phyloP scores from a whole-genome alignment of 768 basidiomycete genomes.

The Boletus rubroflammeus region DNA sequence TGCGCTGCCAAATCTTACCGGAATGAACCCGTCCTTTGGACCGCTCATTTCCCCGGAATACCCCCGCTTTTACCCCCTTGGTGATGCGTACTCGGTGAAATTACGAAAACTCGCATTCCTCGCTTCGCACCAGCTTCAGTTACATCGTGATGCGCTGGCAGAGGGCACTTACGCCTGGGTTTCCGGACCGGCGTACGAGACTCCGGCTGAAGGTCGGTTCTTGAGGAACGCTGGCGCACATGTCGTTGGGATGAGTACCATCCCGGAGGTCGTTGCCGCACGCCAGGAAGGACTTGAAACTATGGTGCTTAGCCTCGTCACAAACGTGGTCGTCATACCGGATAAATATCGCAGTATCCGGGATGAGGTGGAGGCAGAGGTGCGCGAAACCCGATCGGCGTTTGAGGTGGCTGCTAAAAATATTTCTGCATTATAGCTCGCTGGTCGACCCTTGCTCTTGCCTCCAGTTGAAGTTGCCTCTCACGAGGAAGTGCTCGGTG shows the following conservation, averaged over 20 bases:
- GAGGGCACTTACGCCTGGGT: constrained; percentile 93
- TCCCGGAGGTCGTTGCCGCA: constrained; percentile 84
- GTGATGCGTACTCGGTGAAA: constrained; percentile 72
- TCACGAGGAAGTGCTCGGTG: constrained; percentile 73
- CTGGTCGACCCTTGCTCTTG: constrained; percentile 48
- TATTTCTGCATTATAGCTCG: constrained; percentile 42
- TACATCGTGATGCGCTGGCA: constrained; percentile 53
- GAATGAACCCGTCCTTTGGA: constrained; percentile 78
- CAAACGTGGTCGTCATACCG: constrained; percentile 79
- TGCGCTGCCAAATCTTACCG: constrained; percentile 73
- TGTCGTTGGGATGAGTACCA: constrained; percentile 93
- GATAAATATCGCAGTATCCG: constrained; percentile 62
- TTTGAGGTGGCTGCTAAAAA: constrained; percentile 1
- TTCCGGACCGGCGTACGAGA: constrained; percentile 86
- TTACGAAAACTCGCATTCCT: constrained; percentile 73
- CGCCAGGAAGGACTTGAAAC: constrained; percentile 71
- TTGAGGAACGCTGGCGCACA: constrained; percentile 73
- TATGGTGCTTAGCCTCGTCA: constrained; percentile 79
- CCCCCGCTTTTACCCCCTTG: constrained; percentile 79
- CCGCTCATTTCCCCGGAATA: constrained; percentile 54
- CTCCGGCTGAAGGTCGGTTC: constrained; percentile 80
- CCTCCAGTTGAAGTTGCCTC: constrained; percentile 51
- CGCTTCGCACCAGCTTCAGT: constrained; percentile 58
- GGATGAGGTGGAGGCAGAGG: constrained; percentile 77
- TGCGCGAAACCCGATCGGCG: constrained; percentile 27